These are phyloP conservation scores for Dendrocalamus sinicus DNA, from an alignment of 176 grass and related monocot species.

Conservation along the genomic window DNA sequence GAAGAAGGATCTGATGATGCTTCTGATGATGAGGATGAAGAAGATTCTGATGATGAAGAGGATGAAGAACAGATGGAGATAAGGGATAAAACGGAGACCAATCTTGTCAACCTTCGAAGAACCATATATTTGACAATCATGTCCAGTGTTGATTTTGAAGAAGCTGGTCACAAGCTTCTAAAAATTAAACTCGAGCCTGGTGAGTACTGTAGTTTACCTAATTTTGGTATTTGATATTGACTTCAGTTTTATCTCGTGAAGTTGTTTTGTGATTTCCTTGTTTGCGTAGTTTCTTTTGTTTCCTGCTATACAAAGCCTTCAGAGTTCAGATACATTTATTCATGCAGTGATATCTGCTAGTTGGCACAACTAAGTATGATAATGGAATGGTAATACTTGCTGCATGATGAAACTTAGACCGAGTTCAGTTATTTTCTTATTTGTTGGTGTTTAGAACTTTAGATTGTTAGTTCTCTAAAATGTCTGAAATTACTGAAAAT, in stretches of 20 bases:
- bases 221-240: background rate
- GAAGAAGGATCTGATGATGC: slow-evolving; percentile 74
- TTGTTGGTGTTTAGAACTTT: background rate
- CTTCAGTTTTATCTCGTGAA: background rate
- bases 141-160: slow-evolving; percentile 99
- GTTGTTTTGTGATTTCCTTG: slow-evolving; percentile 26
- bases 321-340: background rate
- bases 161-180: slow-evolving; percentile 96
- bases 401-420: background rate
- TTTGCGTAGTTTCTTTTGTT: slow-evolving; percentile 16
- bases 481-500: background rate
- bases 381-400: background rate
- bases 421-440: background rate
- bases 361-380: background rate
- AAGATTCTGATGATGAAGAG: slow-evolving; percentile 78
- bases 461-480: slow-evolving; percentile 9
- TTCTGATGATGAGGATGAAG: slow-evolving; percentile 75
- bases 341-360: background rate
- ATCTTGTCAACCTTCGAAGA: slow-evolving; percentile 89
- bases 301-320: background rate
- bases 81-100: slow-evolving; percentile 89
- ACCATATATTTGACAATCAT: slow-evolving; percentile 98
- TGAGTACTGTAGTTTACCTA: slow-evolving; percentile 40
- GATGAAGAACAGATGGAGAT: slow-evolving; percentile 92
- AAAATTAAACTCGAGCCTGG: slow-evolving; percentile 99